Base-by-base conservation (phyloP, 441 rosid genomes). In the Pelargonium citronellum region DNA sequence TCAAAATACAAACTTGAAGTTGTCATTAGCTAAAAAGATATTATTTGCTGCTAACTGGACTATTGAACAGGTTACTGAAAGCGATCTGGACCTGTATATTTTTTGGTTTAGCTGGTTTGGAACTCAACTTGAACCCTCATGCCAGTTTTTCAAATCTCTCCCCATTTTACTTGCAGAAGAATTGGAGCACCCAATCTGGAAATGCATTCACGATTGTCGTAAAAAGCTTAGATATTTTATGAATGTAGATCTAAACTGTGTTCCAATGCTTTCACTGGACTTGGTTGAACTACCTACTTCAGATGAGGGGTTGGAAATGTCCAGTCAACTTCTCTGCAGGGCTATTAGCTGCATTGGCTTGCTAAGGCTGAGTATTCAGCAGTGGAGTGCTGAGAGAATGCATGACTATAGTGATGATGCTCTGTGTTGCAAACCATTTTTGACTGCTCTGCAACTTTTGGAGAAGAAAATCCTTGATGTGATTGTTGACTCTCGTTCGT, bases 151-250 rank as follows among this genome's bases (percentile, higher is more conserved):
- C 58, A 71, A 65, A 55, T 65, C 77, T 64, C 90, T 87, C 77
- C 80, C 81, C 70, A 69, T 62, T 74, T 64, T 80, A 37, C 80
- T 95, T 43, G 70, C 78, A 65, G 77, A 84, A 66, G 99, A 86
- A 79, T 64, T 84, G 74, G 73, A 80, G 74, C 96, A 94, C 84
- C 91, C 87, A 39, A 89, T 95, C 51, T 95, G 99, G 99, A 78
- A 71, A 53, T 73, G 72, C 69, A 82, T 91, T 74, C 74, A 75
- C 69, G 57, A 30, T 19, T 79, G 83, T 72, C 84, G 79, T 60
- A 71, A 72, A 69, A 77, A 83, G 72, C 87, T 91, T 69, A 73
- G 73, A 66, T 77, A 84, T 60, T 80, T 75, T 76, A 51, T 71
- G 69, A 68, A 69, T 69, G 58, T 80, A 55, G 82, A 87, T 77